These are phyloP conservation scores for Taphrina pruni DNA, from an alignment of 1,139 yeast genomes.

Conservation along the genomic window DNA sequence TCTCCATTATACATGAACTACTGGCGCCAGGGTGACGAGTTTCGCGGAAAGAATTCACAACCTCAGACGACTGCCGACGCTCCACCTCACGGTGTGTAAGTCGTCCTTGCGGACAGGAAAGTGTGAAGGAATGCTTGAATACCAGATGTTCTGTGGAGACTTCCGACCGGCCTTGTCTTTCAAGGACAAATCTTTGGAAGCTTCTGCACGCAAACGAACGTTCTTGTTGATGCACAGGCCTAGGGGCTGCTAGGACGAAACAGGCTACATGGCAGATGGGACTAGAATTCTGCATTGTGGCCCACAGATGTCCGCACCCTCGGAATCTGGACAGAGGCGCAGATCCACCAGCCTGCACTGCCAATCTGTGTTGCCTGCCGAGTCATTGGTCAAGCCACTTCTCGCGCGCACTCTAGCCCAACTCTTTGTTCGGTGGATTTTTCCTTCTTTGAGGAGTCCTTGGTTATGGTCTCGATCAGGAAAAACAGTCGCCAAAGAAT, in stretches of 20 bases:
- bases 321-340: conserved; percentile 11
- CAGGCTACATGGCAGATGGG: not conserved
- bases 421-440: too few species aligned
- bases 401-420: not conserved
- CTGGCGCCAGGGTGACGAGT: not conserved
- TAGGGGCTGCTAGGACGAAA: not conserved
- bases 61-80: too few species aligned
- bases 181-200: not conserved
- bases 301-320: conserved; percentile 6
- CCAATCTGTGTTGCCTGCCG: not conserved
- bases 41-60: too few species aligned
- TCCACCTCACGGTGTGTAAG: not conserved
- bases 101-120: conserved; percentile 2
- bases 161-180: not conserved
- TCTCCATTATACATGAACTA: not conserved
- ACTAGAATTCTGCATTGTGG: conserved; percentile 14
- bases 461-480: not conserved
- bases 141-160: not conserved
- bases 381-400: not conserved
- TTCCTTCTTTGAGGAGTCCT: not conserved
- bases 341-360: not conserved
- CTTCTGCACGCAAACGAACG: too few species aligned
- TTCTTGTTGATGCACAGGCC: not conserved
- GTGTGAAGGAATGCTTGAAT: not conserved
- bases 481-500: not conserved